Percentiles rank a stretch among this genome's conserved stretches.
Evolutionary conservation across 208 protist genomes (phyloP).

Genomic region (Acanthamoeba triangularis): DNA sequence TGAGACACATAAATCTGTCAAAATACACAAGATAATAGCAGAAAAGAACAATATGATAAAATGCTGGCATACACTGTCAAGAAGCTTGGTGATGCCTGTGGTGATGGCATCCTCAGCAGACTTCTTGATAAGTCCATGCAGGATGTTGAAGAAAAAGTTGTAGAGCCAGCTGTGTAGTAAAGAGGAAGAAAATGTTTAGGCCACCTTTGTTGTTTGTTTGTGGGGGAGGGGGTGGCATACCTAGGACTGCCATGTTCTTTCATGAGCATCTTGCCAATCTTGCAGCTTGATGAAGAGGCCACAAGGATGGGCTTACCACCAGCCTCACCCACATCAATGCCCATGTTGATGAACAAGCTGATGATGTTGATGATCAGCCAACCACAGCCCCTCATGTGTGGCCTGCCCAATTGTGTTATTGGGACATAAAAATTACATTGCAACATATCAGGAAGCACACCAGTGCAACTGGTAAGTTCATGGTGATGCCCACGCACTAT

Average conservation of each 20-base stretch:
- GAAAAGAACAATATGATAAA: not conserved
- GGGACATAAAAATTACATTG: too few species aligned
- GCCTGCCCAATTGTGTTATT: not conserved
- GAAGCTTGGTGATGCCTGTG: not conserved
- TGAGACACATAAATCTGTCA: not conserved
- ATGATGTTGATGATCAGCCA: not conserved
- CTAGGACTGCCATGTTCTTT: slow-evolving; percentile 27
- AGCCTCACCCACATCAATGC: not conserved
- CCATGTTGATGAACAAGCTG: not conserved
- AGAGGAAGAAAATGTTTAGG: not conserved
- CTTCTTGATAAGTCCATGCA: slow-evolving; percentile 23
- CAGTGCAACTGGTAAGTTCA: too few species aligned
- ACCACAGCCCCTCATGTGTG: not conserved
- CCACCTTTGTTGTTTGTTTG: too few species aligned
- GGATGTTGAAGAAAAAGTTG: slow-evolving; percentile 17
- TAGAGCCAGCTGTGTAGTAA: slow-evolving; percentile 18
- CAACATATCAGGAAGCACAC: too few species aligned
- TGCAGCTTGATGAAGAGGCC: not conserved
- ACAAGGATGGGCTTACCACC: not conserved
- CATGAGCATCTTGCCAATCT: not conserved
- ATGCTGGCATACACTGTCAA: not conserved
- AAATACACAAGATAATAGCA: not conserved
- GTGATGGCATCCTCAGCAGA: not conserved
- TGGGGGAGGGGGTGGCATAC: not conserved
- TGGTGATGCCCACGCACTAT: too few species aligned